Evolutionary conservation across 2,329 filamentous ascomycete genomes (phyloP), one percentile per base, ranked within the genome.

Genomic region (Fusarium vanettenii): DNA sequence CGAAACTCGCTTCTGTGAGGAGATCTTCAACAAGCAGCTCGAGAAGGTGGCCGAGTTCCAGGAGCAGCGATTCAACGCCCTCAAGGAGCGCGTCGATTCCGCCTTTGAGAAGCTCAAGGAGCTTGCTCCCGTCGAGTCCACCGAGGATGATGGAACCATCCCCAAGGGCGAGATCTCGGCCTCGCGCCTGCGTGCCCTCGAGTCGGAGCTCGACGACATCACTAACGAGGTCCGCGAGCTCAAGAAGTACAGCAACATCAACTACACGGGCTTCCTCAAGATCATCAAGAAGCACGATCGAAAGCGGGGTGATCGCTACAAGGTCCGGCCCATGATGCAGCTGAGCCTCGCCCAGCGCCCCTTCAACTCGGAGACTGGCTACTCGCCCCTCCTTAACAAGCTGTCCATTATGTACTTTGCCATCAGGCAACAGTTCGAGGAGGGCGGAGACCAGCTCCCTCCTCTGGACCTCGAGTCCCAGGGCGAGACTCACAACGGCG

Each of bases 201-300:
- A 97, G 80, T 84, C 87, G 57, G 95, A 98, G 85, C 89, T 98
- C 66, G 96, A 98, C 83, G 85, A 86, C 64, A 97, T 98, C 83
- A 97, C 94, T 37, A 94, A 94, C 81, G 95, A 98, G 84, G 92
- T 97, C 80, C 96, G 93, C 82, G 94, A 97, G 86, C 89, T 99
- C 77, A 97, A 98, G 85, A 97, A 94, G 83, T 99, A 97, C 85
- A 97, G 95, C 84, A 94, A 93, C 74, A 92, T 98, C 86, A 99
- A 99, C 86, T 99, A 98, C 84, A 98, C 97, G 7, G 97, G 95
- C 57, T 98, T 98, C 84, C 89, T 98, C 81, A 99, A 99, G 88
- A 97, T 97, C 57, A 95, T 95, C 66, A 99, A 99, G 91, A 99
- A 99, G 86, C 97, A 99, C 85, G 97, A 99, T 84, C 94, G 97